Base-by-base conservation (phyloP, 768 basidiomycete species). In the Phanerochaete carnosa region DNA sequence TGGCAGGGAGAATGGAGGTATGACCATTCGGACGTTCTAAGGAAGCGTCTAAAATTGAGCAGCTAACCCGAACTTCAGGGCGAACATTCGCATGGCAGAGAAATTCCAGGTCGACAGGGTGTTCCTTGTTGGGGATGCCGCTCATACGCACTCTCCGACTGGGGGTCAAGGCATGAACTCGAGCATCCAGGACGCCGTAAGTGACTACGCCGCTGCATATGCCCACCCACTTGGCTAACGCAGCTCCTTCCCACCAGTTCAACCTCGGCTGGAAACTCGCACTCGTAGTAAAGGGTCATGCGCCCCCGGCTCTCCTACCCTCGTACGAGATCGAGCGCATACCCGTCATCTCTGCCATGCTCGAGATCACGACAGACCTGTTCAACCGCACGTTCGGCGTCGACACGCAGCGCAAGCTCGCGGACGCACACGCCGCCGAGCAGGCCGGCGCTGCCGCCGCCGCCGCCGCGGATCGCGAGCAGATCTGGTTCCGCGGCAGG, bases 231-330 rank as follows among this genome's bases (percentile, higher is more conserved):
- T 29, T 8, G 12, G 29, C 50, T 22, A n/a, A 47, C 43, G 19
- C 6, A 7, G 8, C 6, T 7, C 13, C 33, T 7, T 46, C n/a
- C 32, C 29, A 8, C 3, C 58, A 72, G 69, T 65, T 70, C 56
- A 74, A 73, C 53, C 62, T 74, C 28, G 66, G 64, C 2, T 73
- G 70, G 73, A 73, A 73, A 57, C 63, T 73, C 16, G 69, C 72
- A 3, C 65, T 73, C 47, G 72, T 65, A 12, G 59, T 65, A 55
- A 71, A 70, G 35, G 67, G 67, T 13, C 59, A 66, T 19, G 68
- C 72, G 1, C n/a, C 64, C 0, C 63, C 70, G 0, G 43, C 65
- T 3, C 67, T 75, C n/a, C 68, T 75, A 9, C 33, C 62, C 1
- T 68, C 68, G 2, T 75, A 70, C 63, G 58, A 65, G 2, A 53